These are phyloP conservation scores for Ailanthus altissimus DNA, from an alignment of 345 rosid genomes.

Conservation along the genomic window DNA sequence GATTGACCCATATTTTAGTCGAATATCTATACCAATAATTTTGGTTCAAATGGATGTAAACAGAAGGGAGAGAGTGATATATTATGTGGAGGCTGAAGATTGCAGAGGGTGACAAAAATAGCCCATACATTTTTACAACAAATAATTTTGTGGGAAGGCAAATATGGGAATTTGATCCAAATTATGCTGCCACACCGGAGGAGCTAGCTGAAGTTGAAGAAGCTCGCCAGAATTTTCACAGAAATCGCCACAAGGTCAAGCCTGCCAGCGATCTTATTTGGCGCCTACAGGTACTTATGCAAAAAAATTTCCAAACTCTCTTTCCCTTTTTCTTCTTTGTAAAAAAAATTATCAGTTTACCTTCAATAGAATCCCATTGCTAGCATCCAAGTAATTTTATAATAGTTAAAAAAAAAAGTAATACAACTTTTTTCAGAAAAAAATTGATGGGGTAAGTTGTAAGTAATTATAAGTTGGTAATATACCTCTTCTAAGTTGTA, in stretches of 20 bases:
- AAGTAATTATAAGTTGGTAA: too few relatives aligned
- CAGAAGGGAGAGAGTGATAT: neutral
- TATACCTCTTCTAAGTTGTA: too few relatives aligned
- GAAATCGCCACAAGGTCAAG: conserved; percentile 41
- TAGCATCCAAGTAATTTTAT: too few relatives aligned
- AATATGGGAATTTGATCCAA: conserved; percentile 49
- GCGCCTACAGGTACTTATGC: conserved; percentile 58
- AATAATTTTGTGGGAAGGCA: conserved; percentile 49
- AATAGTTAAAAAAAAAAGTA: too few relatives aligned
- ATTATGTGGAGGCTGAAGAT: conserved; percentile 56
- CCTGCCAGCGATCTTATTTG: conserved; percentile 55
- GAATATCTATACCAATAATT: neutral
- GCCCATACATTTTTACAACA: conserved; percentile 46
- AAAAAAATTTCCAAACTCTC: too few relatives aligned
- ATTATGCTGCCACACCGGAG: conserved; percentile 37
- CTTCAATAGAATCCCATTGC: too few relatives aligned
- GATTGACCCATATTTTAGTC: too few relatives aligned
- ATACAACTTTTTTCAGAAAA: too few relatives aligned
- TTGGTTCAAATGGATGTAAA: neutral
- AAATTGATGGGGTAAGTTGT: too few relatives aligned
- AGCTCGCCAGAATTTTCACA: conserved; percentile 43
- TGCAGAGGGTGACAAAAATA: conserved; percentile 40
- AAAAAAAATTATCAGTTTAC: too few relatives aligned
- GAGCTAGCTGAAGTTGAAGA: conserved; percentile 45
- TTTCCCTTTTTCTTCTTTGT: too few relatives aligned